phyloP scores from a whole-genome alignment of 148 eudicot genomes.

The Tetragonia tetragonoides region DNA sequence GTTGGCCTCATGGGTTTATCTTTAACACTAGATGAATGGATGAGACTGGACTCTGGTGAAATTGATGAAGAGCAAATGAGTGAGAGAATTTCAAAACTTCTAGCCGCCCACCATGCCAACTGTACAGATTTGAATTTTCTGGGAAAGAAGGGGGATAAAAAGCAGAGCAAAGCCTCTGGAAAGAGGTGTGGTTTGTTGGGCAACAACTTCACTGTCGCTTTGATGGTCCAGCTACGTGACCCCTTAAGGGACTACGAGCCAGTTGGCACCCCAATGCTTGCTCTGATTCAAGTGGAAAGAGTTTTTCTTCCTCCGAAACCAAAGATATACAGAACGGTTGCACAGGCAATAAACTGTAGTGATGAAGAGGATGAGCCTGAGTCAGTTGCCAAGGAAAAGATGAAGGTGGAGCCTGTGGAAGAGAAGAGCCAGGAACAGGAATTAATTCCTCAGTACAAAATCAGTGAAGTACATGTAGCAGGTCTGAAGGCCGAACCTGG shows the following conservation, averaged over 20 bases:
- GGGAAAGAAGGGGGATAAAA: slow-evolving; percentile 27
- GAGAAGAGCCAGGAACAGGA: slow-evolving; percentile 47
- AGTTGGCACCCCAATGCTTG: slow-evolving; percentile 63
- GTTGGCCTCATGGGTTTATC: slow-evolving; percentile 54
- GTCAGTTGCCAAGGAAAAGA: slow-evolving; percentile 31
- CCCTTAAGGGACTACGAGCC: slow-evolving; percentile 58
- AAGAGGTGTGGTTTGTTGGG: slow-evolving; percentile 42
- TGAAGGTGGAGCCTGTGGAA: slow-evolving; percentile 33
- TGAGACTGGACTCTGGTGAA: slow-evolving; percentile 53
- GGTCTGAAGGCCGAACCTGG: slow-evolving; percentile 70
- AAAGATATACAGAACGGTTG: slow-evolving; percentile 58
- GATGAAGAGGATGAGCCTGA: slow-evolving; percentile 50
- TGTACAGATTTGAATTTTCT: slow-evolving; percentile 32
- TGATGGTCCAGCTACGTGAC: slow-evolving; percentile 62
- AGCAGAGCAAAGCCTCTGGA: slow-evolving; percentile 29
- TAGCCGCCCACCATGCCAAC: slow-evolving; percentile 47
- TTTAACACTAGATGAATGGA: slow-evolving; percentile 59
- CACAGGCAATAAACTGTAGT: slow-evolving; percentile 33
- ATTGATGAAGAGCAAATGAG: slow-evolving; percentile 40
- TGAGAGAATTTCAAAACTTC: slow-evolving; percentile 46
- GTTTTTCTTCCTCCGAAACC: slow-evolving; percentile 90
- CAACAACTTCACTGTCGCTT: slow-evolving; percentile 53
- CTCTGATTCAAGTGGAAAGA: slow-evolving; percentile 61
- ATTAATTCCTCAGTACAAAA: slow-evolving; percentile 66
- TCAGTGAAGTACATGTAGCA: slow-evolving; percentile 79